phyloP scores from a whole-genome alignment of 257 asterid genomes.

The Jasminum sambac region DNA sequence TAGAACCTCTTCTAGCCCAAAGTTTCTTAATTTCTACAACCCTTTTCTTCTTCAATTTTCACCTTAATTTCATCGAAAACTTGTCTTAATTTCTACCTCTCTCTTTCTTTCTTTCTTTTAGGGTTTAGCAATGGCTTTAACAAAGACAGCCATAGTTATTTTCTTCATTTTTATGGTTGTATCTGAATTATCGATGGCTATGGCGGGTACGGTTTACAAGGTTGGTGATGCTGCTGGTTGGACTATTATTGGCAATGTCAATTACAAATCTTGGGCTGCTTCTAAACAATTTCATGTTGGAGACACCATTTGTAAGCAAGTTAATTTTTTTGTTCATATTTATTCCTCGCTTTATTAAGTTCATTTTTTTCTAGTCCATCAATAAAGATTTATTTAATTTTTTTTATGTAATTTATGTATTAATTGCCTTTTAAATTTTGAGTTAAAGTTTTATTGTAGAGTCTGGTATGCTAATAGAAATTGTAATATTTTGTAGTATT shows the following conservation, averaged over 20 bases:
- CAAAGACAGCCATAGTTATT: neutral
- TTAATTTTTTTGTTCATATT: neutral
- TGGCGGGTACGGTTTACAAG: constrained; percentile 28
- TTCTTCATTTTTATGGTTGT: neutral
- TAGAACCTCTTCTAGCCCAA: neutral
- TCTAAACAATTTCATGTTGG: constrained; percentile 42
- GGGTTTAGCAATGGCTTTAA: constrained; percentile 10
- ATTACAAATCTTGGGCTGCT: constrained; percentile 56
- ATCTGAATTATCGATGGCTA: constrained; percentile 4
- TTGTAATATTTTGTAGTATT: constrained; percentile 36
- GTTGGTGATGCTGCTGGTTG: constrained; percentile 57
- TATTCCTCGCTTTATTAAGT: neutral
- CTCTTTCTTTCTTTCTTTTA: no score
- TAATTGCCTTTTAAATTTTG: neutral
- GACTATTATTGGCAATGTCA: constrained; percentile 27
- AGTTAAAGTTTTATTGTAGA: no score
- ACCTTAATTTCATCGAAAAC: neutral
- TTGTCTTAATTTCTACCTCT: no score
- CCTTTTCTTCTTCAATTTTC: neutral
- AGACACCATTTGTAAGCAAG: constrained; percentile 41
- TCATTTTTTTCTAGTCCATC: neutral
- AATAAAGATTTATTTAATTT: no score
- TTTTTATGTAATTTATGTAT: no score
- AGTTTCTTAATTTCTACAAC: no score
- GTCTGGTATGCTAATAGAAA: no score